A percentile compares a stretch with the other conserved stretches of the same genome.
Evolutionary conservation across 148 eudicot genomes (phyloP).

Genomic region (Chenopodium suecicum): DNA sequence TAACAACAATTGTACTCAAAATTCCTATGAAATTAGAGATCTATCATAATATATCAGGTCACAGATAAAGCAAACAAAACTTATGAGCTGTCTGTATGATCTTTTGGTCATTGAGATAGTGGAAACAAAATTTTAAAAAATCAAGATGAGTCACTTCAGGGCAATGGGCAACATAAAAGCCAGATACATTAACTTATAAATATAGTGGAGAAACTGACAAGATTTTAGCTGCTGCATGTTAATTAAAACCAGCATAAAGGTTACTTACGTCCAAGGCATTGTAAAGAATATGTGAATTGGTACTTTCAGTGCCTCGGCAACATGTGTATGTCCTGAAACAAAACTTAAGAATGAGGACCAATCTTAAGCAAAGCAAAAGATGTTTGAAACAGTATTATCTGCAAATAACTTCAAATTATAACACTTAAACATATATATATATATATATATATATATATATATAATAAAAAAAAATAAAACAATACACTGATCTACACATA

Average conservation of each 20-base stretch:
- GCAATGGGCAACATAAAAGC: neutral
- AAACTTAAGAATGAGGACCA: neutral
- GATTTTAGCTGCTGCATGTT: neutral
- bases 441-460: no score
- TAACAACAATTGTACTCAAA: neutral
- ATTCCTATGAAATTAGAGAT: neutral
- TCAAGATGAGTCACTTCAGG: neutral
- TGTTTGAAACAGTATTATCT: neutral
- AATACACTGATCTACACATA: neutral
- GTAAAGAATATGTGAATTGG: conserved; percentile 93
- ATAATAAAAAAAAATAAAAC: no score
- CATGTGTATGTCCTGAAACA: conserved; percentile 85
- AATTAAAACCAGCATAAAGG: neutral
- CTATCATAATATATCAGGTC: neutral
- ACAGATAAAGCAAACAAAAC: neutral
- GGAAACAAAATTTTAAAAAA: neutral
- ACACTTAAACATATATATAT: neutral
- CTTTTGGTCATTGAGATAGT: neutral
- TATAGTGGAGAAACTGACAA: neutral
- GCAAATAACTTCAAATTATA: no score
- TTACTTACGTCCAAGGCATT: conserved; percentile 99
- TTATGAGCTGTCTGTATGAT: neutral
- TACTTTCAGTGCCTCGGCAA: conserved; percentile 84
- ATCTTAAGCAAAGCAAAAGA: neutral
- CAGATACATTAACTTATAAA: neutral